These are phyloP conservation scores for Rhodotorula sp. DNA, from an alignment of 1,284 basidiomycete genomes.

Conservation along the genomic window DNA sequence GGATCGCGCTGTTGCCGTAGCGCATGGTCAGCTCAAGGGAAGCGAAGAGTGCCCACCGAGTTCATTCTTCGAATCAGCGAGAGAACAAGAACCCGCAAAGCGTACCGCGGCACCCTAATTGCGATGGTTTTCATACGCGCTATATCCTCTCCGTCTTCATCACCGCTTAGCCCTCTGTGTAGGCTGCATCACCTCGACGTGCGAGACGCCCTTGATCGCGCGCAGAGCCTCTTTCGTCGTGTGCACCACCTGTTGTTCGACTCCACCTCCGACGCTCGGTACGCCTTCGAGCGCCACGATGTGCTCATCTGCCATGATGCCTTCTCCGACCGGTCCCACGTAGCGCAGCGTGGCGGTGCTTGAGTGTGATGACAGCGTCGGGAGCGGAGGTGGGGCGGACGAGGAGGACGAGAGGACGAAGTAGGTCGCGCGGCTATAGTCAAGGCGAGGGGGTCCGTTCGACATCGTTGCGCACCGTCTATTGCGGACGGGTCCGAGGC, in stretches of 20 bases:
- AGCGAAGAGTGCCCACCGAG: too few relatives aligned
- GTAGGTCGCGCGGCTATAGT: not conserved
- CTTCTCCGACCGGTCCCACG: not conserved
- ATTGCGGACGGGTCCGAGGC: too few relatives aligned
- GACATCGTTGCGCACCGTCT: not conserved
- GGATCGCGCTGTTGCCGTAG: too few relatives aligned
- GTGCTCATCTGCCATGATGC: not conserved
- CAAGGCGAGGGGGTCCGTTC: not conserved
- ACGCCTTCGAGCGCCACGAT: not conserved
- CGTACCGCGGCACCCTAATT: too few relatives aligned
- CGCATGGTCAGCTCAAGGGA: too few relatives aligned
- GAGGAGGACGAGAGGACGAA: slow-evolving; percentile 1
- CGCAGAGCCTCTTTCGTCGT: not conserved
- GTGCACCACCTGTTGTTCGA: not conserved
- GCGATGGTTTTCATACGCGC: too few relatives aligned
- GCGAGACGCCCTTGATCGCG: not conserved
- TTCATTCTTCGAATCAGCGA: too few relatives aligned
- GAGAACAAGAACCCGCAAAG: too few relatives aligned
- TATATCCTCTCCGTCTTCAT: not conserved
- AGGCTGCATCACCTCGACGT: not conserved
- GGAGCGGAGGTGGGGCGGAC: not conserved
- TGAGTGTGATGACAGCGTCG: not conserved
- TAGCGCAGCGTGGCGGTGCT: not conserved
- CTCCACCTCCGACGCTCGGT: not conserved
- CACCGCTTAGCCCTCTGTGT: not conserved